Conservation (phyloP, 1,284 basidiomycete species). For the Ganoderma lingzhi region DNA sequence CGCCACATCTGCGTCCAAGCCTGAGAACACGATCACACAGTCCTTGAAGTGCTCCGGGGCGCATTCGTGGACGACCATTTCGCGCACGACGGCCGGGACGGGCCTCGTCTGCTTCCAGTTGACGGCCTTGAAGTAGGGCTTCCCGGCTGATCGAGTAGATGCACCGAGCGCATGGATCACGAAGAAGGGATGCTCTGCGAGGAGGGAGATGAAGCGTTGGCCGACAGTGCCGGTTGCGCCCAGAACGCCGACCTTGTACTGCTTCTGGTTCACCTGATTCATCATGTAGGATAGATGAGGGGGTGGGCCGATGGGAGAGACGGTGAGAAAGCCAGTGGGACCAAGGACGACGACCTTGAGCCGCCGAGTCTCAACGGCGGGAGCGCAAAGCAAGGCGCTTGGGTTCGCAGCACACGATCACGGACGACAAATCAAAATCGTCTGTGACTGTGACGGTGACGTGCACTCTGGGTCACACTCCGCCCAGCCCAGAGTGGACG, state of each 20-base stretch:
- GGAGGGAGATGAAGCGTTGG: conserved; percentile 93
- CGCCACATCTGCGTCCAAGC: conserved; percentile 93
- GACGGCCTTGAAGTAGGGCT: conserved; percentile 80
- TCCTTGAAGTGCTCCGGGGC: conserved; percentile 80
- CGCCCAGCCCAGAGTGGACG: background rate
- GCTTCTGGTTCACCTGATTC: conserved; percentile 47
- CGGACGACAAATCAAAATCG: conserved; percentile 8
- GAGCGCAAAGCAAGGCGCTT: conserved; percentile 5
- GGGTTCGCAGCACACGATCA: conserved; percentile 7
- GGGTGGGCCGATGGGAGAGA: background rate
- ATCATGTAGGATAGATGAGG: conserved; percentile 33
- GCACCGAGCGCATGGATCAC: conserved; percentile 89
- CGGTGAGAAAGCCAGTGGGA: conserved; percentile 9
- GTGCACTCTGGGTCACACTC: conserved; percentile 4
- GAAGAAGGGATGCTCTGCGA: conserved; percentile 93
- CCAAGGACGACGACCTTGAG: conserved; percentile 13
- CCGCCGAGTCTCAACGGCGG: conserved; percentile 16
- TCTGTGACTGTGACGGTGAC: conserved; percentile 21
- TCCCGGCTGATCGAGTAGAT: conserved; percentile 88
- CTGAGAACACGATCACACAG: conserved; percentile 94
- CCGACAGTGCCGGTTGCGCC: conserved; percentile 98
- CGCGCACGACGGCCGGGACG: conserved; percentile 75
- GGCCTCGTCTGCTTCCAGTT: conserved; percentile 92
- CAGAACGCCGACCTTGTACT: conserved; percentile 85
- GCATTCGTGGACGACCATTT: conserved; percentile 85